phyloP scores from a whole-genome alignment of 257 asterid genomes.

The Nicotiana tomentosiformis region DNA sequence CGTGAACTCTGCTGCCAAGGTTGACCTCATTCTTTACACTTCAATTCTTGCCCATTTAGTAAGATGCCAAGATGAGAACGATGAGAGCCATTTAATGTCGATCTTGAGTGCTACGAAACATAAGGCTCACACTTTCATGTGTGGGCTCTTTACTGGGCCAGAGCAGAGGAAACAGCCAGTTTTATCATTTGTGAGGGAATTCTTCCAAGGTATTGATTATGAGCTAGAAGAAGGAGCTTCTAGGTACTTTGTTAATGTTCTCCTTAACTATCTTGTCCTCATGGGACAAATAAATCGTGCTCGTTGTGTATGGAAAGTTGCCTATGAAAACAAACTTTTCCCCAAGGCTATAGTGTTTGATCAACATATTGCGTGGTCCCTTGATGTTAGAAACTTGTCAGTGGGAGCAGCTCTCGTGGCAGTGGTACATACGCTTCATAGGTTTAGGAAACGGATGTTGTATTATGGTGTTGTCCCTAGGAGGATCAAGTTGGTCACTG shows the following conservation, averaged over 20 bases:
- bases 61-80: conserved; percentile 84
- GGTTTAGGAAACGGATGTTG: conserved; percentile 94
- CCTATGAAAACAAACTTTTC: conserved; percentile 90
- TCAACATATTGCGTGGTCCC: conserved; percentile 98
- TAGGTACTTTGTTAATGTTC: conserved; percentile 84
- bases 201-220: conserved; percentile 76
- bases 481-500: conserved; percentile 84
- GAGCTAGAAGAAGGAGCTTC: conserved; percentile 95
- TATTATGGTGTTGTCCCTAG: conserved; percentile 95
- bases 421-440: conserved; percentile 91
- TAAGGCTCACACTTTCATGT: conserved; percentile 80
- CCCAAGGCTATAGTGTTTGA: conserved; percentile 98
- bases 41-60: conserved; percentile 86
- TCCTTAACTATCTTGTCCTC: conserved; percentile 88
- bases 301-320: conserved; percentile 98
- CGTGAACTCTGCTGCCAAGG: conserved; percentile 67
- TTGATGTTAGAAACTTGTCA: conserved; percentile 87
- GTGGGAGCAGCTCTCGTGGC: conserved; percentile 96
- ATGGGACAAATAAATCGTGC: conserved; percentile 99
- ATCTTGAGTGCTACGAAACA: conserved; percentile 82
- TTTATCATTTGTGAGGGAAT: conserved; percentile 79
- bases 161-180: conserved; percentile 90
- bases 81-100: conserved; percentile 91
- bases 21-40: conserved; percentile 89
- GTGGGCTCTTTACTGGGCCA: conserved; percentile 90